Base-by-base conservation (phyloP, 2,329 filamentous ascomycete species). In the Lanzia echinophila region DNA sequence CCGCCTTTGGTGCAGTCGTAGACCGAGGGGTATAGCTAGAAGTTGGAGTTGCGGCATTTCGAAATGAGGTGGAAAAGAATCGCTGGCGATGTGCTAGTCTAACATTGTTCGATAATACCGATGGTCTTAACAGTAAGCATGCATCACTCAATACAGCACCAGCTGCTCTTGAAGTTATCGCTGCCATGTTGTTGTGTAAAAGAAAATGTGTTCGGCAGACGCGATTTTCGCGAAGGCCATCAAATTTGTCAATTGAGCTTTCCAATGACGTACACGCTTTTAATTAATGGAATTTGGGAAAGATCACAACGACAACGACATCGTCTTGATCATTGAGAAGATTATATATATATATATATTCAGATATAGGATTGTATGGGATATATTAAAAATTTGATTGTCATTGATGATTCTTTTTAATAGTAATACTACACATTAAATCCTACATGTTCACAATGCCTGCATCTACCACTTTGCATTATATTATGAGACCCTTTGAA, bases 1-100 rank as follows among this genome's bases (percentile, higher is more conserved):
- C 31, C 46, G 53, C 41, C 28, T 42, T 55, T 12, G 47, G 13
- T 41, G 13, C 20, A 34, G 55, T 49, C 47, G 24, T 17, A 46
- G 57, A 22, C 50, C 62, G 65, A 46, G 60, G 60, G 38, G 47
- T 55, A 47, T 65, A 64, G 42, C 44, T 63, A 42, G 65, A 47
- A 43, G 57, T 53, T 59, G 64, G 60, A 24, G 54, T 56, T 32
- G 65, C 62, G 24, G 58, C 60, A 48, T 48, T 54, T 57, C 56
- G 55, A 34, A 46, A 48, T 7, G 52, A 55, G 17, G 60, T 61
- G n/a, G 63, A 62, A 47, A 66, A 60, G 13, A 55, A 47, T 59
- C 57, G 59, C 15, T 58, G 46, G 31, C 34, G 52, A 39, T 32
- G 20, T 12, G 48, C 19, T 31, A 41, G 11, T 32, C 17, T 41